phyloP scores from a whole-genome alignment of 768 basidiomycete genomes.

The Pleurotus djamor region DNA sequence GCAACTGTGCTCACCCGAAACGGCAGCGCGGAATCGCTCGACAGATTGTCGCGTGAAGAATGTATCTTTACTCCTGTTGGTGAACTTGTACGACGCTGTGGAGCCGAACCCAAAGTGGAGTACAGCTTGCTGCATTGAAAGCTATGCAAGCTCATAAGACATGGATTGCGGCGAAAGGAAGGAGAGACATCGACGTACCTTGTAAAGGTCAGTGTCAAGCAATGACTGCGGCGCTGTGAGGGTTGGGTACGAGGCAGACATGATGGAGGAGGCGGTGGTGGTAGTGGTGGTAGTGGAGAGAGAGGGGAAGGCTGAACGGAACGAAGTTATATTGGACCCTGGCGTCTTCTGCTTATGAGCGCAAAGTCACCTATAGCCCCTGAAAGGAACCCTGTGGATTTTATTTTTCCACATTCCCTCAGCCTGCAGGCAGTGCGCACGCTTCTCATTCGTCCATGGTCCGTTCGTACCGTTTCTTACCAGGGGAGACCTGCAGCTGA shows the following conservation, averaged over 20 bases:
- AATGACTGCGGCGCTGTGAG: constrained; percentile 42
- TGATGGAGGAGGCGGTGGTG: background rate
- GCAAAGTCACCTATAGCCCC: background rate
- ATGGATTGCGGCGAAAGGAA: background rate
- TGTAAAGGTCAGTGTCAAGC: constrained; percentile 94
- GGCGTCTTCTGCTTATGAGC: background rate
- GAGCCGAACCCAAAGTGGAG: constrained; percentile 72
- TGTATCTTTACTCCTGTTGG: constrained; percentile 65
- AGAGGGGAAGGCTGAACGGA: background rate
- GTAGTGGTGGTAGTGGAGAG: background rate
- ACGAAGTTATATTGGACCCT: background rate
- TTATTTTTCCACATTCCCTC: background rate
- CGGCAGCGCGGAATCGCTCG: constrained; percentile 51
- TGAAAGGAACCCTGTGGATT: background rate
- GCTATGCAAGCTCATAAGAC: constrained; percentile 33
- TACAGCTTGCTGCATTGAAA: constrained; percentile 96
- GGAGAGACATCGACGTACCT: constrained; percentile 41
- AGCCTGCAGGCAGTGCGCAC: too few species aligned
- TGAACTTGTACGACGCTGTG: constrained; percentile 75
- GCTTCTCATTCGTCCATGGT: constrained; percentile 13
- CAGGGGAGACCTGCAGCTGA: background rate
- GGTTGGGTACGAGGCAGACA: constrained; percentile 2
- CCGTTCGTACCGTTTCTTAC: constrained; percentile 11
- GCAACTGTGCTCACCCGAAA: constrained; percentile 45
- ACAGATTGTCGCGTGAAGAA: constrained; percentile 68